Percentiles rank a stretch among this genome's conserved stretches.
phyloP scores from a whole-genome alignment of 1,284 basidiomycete genomes.

The Sporisorium scitamineum region DNA sequence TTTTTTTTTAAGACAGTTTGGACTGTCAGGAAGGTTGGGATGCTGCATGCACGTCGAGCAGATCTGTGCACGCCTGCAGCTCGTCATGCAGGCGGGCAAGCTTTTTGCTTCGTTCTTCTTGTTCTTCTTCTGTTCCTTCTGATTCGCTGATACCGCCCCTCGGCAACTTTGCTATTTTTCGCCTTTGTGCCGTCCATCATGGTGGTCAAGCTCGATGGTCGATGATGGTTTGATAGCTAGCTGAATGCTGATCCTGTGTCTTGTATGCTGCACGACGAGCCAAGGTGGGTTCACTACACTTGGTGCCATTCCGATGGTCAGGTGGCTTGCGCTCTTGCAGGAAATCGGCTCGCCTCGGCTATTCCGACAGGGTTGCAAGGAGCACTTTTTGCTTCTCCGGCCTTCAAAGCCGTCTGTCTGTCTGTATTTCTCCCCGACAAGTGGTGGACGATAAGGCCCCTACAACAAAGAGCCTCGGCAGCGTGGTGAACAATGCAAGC shows the following conservation, averaged over 20 bases:
- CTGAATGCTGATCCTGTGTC: no score
- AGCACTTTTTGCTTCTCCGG: conserved; percentile 3
- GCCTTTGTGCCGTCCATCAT: background rate
- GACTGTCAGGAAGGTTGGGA: no score
- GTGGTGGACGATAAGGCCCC: conserved; percentile 8
- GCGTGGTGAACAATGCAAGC: background rate
- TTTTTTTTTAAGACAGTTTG: no score
- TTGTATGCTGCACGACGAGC: no score
- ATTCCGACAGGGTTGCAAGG: conserved; percentile 1
- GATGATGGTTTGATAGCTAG: no score
- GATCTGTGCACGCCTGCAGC: conserved; percentile 48
- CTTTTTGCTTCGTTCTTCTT: conserved; percentile 4
- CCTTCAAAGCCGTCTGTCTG: conserved; percentile 20
- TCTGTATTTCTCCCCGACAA: no score
- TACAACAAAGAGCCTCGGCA: conserved; percentile 5
- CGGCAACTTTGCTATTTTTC: background rate
- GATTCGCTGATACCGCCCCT: no score
- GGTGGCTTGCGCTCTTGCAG: background rate
- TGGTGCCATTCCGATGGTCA: background rate
- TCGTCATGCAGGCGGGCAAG: conserved; percentile 11
- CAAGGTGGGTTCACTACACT: no score
- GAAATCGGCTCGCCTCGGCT: conserved; percentile 3
- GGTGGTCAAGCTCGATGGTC: no score
- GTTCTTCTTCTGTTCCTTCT: conserved; percentile 10
- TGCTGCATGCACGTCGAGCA: conserved; percentile 31